These are phyloP conservation scores for Ramalina intermedia DNA, from an alignment of 495 filamentous ascomycete species.

Conservation along the genomic window DNA sequence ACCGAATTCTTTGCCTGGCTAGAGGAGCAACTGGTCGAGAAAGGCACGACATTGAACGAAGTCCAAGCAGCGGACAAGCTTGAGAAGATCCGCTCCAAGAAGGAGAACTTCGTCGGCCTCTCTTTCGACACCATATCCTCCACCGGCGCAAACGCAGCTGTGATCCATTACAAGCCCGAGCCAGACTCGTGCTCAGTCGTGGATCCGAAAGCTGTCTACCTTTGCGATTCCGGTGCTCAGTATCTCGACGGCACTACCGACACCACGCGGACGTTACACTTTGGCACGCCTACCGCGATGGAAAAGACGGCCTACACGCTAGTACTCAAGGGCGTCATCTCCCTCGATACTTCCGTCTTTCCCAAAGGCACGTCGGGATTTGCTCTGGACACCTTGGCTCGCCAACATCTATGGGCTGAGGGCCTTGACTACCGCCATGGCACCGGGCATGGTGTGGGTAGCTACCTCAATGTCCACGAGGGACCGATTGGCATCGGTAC, in stretches of 20 bases:
- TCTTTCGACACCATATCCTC: conserved; percentile 96
- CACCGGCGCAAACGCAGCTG: conserved; percentile 83
- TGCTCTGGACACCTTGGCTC: conserved; percentile 75
- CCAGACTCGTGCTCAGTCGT: conserved; percentile 67
- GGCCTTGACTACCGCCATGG: conserved; percentile 94
- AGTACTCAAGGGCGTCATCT: conserved; percentile 92
- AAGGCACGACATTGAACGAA: conserved; percentile 67
- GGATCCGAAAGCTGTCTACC: conserved; percentile 77
- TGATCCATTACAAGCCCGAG: conserved; percentile 96
- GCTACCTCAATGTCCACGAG: conserved; percentile 90
- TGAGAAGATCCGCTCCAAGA: conserved; percentile 64
- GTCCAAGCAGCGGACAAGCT: conserved; percentile 84
- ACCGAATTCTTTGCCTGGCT: conserved; percentile 95
- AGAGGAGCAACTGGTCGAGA: conserved; percentile 67
- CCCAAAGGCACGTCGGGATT: conserved; percentile 92
- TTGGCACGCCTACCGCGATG: conserved; percentile 68
- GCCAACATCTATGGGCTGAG: conserved; percentile 84
- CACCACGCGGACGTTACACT: conserved; percentile 87
- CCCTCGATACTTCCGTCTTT: conserved; percentile 73
- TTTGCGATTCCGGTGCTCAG: conserved; percentile 94
- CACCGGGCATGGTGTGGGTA: conserved; percentile 92
- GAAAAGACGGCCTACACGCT: conserved; percentile 90
- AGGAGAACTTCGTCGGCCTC: conserved; percentile 74
- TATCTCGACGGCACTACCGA: conserved; percentile 95
- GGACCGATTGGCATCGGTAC: conserved; percentile 95